Evolutionary conservation across 768 basidiomycete species (phyloP), one percentile per base, ranked within the genome.

Genomic region (Hericium rajendrae): DNA sequence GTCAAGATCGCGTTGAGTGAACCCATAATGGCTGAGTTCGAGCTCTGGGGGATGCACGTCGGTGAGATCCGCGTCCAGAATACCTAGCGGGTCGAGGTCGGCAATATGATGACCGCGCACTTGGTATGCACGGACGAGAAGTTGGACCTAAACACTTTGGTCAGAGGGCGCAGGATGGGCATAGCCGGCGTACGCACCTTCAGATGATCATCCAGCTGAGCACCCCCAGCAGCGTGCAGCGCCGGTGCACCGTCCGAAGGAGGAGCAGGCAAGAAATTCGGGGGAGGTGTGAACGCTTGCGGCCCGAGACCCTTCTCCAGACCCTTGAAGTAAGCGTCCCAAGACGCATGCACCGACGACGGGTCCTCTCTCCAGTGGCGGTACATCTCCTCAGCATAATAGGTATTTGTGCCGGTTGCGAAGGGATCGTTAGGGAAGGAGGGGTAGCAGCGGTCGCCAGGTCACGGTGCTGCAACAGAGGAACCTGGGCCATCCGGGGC

Each of bases 361-460:
- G 93, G 91, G 72, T 99, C 92, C 74, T 90, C 80, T 70, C 80
- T 81, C 91, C 91, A 93, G 64, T 86, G 83, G 62, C 84, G 82
- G 74, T 95, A 97, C 95, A 97, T 97, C 72, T 95, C 92, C 65
- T 91, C 94, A 18, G 88, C 88, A 69, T 98, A 98, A 76, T 95
- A 94, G 22, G 92, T 78, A 72, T 97, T 97, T 43, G 88, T 94
- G 43, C 93, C 94, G 58, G 91, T 95, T 12, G 94, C 94, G 70
- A 97, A 97, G 8, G 79, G 78, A 69, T 92, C 90, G 64, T 90
- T 89, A 20, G 86, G 2, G 88, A 90, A 2, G 88, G 88, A 22
- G 80, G 69, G 24, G 64, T 58, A 0, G 73, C 68, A 1, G 76
- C 69, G 18, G 78, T 82, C 24, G 84, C 83, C 56, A 82, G 61